These are phyloP conservation scores for Nemania sp. DNA, from an alignment of 2,329 filamentous ascomycete genomes.

Conservation along the genomic window DNA sequence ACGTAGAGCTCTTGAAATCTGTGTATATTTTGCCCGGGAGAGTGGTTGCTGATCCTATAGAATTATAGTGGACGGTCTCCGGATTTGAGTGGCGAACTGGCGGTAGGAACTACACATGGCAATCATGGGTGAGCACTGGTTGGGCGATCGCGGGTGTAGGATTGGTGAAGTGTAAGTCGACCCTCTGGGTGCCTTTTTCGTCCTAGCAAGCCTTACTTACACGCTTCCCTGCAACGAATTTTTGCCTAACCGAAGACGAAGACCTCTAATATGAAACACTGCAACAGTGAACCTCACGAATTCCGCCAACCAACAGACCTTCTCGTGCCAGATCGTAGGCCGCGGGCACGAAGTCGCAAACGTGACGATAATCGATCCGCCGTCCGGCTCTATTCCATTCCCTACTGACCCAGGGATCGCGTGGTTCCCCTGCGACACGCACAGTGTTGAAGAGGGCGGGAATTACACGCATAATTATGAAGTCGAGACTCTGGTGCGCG, in stretches of 20 bases:
- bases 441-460: background rate
- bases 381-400: background rate
- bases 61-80: constrained; percentile 6
- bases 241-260: too few relatives aligned
- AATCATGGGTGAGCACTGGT: background rate
- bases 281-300: constrained; percentile 11
- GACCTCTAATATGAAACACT: background rate
- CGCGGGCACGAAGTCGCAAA: constrained; percentile 1
- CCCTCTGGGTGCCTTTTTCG: background rate
- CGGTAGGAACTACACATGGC: constrained; percentile 4
- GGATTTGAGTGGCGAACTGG: constrained; percentile 10
- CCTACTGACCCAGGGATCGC: background rate
- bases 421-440: constrained; percentile 2
- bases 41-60: too few relatives aligned
- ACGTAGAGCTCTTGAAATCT: too few relatives aligned
- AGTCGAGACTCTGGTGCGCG: constrained; percentile 2
- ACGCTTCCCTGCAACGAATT: background rate
- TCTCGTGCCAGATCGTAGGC: constrained; percentile 6
- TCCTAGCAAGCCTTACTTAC: too few relatives aligned
- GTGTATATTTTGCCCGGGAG: too few relatives aligned
- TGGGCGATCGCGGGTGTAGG: constrained; percentile 3
- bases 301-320: background rate
- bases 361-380: constrained; percentile 8
- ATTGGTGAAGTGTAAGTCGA: background rate
- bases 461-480: constrained; percentile 12